Evolutionary conservation across 108 stramenopile species (phyloP).

Genomic region (Craspedostauros australis): DNA sequence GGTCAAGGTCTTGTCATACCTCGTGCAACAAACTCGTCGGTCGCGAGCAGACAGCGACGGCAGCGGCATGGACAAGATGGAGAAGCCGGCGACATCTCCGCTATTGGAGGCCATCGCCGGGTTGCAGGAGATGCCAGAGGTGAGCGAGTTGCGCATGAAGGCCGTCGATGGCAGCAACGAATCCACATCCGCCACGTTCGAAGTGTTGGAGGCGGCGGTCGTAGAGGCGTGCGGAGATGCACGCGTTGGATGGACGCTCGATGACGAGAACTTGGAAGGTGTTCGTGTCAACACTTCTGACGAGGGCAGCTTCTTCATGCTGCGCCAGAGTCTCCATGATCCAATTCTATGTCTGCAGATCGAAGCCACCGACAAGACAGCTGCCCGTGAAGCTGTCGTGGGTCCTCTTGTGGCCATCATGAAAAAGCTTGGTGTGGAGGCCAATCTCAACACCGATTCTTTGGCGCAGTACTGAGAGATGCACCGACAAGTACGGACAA

Average conservation of each 20-base stretch:
- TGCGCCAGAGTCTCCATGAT: constrained; percentile 79
- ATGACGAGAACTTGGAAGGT: constrained; percentile 73
- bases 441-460: neutral
- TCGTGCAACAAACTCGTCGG: constrained; percentile 14
- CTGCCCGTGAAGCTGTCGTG: constrained; percentile 31
- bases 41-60: constrained; percentile 1
- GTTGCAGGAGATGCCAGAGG: constrained; percentile 60
- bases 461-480: too few relatives aligned
- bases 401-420: constrained; percentile 39
- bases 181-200: constrained; percentile 43
- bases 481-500: too few relatives aligned
- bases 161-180: constrained; percentile 54
- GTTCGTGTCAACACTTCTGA: constrained; percentile 49
- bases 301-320: constrained; percentile 75
- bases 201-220: constrained; percentile 27
- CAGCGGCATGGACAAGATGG: constrained; percentile 20
- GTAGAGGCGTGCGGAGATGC: constrained; percentile 27
- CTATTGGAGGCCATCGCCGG: constrained; percentile 57
- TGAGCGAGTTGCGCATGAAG: constrained; percentile 53
- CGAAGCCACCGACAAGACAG: constrained; percentile 46
- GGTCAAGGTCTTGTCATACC: constrained; percentile 62
- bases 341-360: constrained; percentile 77
- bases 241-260: constrained; percentile 47
- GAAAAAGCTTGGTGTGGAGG: constrained; percentile 1
- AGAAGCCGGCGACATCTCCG: constrained; percentile 8